phyloP scores from a whole-genome alignment of 2,329 filamentous ascomycete species.

The Phyllosticta paracitricarpa region DNA sequence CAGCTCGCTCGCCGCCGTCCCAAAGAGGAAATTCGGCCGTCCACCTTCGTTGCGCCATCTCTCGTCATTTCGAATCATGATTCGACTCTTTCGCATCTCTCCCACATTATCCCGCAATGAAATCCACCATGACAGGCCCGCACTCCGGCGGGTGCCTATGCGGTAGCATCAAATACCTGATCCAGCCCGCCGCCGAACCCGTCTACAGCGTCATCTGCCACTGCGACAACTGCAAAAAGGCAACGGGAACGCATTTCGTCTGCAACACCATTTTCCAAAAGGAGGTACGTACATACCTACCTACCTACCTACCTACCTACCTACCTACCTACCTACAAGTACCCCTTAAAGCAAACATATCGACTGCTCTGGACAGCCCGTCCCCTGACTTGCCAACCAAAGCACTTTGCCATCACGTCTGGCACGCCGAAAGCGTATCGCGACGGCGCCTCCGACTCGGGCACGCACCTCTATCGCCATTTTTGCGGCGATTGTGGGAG shows the following conservation, averaged over 20 bases:
- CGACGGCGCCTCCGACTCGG: constrained; percentile 2
- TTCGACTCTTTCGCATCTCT: too few species aligned
- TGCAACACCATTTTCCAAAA: not conserved
- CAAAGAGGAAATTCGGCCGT: not conserved
- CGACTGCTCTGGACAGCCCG: not conserved
- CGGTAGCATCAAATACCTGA: not conserved
- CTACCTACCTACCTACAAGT: too few species aligned
- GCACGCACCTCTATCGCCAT: constrained; percentile 1
- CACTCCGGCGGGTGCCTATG: constrained; percentile 2
- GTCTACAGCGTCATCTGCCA: constrained; percentile 10
- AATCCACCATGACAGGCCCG: not conserved
- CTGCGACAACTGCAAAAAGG: constrained; percentile 5
- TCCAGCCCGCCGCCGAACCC: not conserved
- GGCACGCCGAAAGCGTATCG: not conserved
- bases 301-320: too few species aligned
- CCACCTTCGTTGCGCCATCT: not conserved
- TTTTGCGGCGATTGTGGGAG: constrained; percentile 6
- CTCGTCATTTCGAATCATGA: not conserved
- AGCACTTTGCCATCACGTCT: not conserved
- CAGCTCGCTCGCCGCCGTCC: not conserved
- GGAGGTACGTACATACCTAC: not conserved
- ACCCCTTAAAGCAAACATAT: not conserved
- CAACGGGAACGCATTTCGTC: not conserved
- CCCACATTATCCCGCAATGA: not conserved
- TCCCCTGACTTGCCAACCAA: not conserved